Percentiles rank a stretch among this genome's conserved stretches.
phyloP scores from a whole-genome alignment of 2,329 filamentous ascomycete species.

The Paecilomyces dactylethromorphus region DNA sequence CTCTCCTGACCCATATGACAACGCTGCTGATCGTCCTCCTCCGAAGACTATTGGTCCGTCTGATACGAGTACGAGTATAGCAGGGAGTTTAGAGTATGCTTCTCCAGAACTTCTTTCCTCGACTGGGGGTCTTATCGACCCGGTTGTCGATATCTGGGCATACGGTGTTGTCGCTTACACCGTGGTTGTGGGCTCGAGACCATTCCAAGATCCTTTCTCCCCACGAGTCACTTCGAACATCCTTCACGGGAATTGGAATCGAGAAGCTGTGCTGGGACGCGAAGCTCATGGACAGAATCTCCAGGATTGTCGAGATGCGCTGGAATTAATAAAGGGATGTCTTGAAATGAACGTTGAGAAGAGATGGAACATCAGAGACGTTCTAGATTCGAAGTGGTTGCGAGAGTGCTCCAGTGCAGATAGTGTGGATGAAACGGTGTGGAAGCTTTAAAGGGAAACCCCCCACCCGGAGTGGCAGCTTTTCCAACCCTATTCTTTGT shows the following conservation, averaged over 20 bases:
- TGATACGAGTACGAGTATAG: constrained; percentile 51
- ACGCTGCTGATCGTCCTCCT: constrained; percentile 41
- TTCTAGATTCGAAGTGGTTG: constrained; percentile 52
- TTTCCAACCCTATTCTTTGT: neutral
- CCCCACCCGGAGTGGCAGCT: neutral
- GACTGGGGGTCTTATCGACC: constrained; percentile 32
- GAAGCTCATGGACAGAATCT: constrained; percentile 31
- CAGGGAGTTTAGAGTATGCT: constrained; percentile 54
- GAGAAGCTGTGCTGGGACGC: constrained; percentile 38
- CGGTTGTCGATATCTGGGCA: constrained; percentile 61
- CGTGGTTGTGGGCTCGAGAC: constrained; percentile 54
- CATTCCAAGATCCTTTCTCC: constrained; percentile 56
- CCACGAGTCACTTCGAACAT: constrained; percentile 56
- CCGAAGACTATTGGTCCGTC: constrained; percentile 48
- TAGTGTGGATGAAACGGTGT: constrained; percentile 22
- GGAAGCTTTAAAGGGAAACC: constrained; percentile 28
- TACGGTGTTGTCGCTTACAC: constrained; percentile 59
- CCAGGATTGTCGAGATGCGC: constrained; percentile 36
- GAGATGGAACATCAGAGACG: constrained; percentile 52
- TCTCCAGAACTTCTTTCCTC: constrained; percentile 42
- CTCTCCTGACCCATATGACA: constrained; percentile 44
- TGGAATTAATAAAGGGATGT: constrained; percentile 55
- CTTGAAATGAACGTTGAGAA: constrained; percentile 49
- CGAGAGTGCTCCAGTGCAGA: constrained; percentile 27
- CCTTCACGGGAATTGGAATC: constrained; percentile 53